These are phyloP conservation scores for Calonectria fujianensis DNA, from an alignment of 2,329 filamentous ascomycete species.

Conservation along the genomic window DNA sequence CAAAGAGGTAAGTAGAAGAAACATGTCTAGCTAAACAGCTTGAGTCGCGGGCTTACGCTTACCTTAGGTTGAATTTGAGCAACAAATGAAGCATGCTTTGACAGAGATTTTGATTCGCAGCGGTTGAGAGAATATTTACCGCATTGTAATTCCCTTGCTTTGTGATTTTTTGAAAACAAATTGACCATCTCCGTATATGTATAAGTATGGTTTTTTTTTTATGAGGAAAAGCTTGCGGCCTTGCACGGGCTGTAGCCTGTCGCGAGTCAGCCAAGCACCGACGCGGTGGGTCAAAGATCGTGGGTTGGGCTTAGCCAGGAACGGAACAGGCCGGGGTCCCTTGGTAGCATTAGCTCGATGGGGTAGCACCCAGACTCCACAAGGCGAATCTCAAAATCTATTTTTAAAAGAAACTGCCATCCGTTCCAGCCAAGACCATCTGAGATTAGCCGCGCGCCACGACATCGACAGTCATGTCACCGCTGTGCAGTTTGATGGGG, in stretches of 20 bases:
- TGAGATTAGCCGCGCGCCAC: background rate
- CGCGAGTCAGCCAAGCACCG: background rate
- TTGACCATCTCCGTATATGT: too few relatives aligned
- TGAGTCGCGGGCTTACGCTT: background rate
- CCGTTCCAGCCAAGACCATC: background rate
- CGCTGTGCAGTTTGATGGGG: background rate
- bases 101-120: background rate
- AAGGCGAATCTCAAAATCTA: background rate
- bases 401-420: background rate
- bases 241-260: background rate
- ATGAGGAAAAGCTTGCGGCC: too few relatives aligned
- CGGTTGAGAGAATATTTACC: too few relatives aligned
- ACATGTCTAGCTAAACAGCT: background rate
- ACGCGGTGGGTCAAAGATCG: conserved; percentile 12
- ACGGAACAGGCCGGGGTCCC: background rate
- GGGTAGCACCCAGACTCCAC: background rate
- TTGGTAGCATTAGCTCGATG: conserved; percentile 1
- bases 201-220: too few relatives aligned
- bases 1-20: background rate
- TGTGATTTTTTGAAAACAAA: too few relatives aligned
- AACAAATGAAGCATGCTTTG: background rate
- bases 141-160: too few relatives aligned
- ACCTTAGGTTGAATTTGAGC: background rate
- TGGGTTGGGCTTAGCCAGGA: background rate
- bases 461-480: background rate